These are phyloP conservation scores for Malus sylvestris DNA, from an alignment of 306 rosid species.

Conservation along the genomic window DNA sequence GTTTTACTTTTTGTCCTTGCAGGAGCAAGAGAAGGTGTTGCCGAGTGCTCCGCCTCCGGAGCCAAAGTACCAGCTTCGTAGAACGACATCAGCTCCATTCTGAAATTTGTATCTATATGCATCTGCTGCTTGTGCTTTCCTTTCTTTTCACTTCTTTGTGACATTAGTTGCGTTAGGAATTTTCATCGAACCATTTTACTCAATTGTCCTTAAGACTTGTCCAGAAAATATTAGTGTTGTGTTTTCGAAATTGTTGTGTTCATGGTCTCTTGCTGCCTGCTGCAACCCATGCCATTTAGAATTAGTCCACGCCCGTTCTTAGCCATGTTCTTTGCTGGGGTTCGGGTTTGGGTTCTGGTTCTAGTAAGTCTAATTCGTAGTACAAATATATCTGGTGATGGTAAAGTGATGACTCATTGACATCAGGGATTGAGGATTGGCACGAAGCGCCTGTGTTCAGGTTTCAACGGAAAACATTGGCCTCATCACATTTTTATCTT, in stretches of 20 bases:
- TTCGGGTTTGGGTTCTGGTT: not conserved
- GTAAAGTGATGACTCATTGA: not conserved
- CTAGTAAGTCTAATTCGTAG: not conserved
- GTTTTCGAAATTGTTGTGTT: conserved; percentile 2
- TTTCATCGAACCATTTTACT: conserved; percentile 19
- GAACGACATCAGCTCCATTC: conserved; percentile 70
- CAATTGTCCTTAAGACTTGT: conserved; percentile 13
- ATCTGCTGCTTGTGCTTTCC: conserved; percentile 20
- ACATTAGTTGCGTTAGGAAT: conserved; percentile 15
- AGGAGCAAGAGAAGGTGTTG: conserved; percentile 80
- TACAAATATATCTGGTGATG: too few species aligned
- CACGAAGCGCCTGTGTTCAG: not conserved
- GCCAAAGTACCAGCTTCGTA: conserved; percentile 90
- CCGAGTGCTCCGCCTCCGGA: conserved; percentile 60
- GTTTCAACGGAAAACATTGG: too few species aligned
- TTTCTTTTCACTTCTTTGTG: conserved; percentile 9
- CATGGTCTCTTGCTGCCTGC: conserved; percentile 4
- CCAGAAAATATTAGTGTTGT: conserved; percentile 4
- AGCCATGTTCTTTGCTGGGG: not conserved
- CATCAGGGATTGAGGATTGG: not conserved
- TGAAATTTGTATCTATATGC: conserved; percentile 41
- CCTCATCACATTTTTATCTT: too few species aligned
- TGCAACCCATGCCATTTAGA: not conserved
- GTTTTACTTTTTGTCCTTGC: conserved; percentile 5
- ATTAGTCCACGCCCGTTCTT: not conserved